Base-by-base conservation (phyloP, 78 protist species). In the Dictyostelium citrinum region DNA sequence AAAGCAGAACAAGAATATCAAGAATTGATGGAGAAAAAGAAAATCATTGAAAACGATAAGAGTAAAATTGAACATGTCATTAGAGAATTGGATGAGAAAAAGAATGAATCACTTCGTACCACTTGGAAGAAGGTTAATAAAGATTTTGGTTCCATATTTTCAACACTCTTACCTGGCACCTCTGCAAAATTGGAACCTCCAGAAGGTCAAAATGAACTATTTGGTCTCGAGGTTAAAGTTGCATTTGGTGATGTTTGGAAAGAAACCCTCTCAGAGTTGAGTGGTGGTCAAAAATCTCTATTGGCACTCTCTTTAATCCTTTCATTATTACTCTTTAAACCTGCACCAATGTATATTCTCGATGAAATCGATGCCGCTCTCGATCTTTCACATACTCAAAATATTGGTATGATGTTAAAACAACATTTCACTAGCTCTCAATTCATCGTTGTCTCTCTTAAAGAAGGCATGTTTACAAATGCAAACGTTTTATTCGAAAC, bases 361-460 rank as follows among this genome's bases (percentile, higher is more conserved):
- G 99, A 99, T 91, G 99, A 99, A 93, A 90, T 99, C 71, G 99
- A 99, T 84, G 99, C 99, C 0, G 99, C 99, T 10, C 97, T 99
- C 9, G 99, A 99, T 64, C 94, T 97, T 46, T 82, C 96, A 8
- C 99, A 99, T 97, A 99, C 99, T 14, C 99, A 97, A 83, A 97
- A 97, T 90, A 97, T 98, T 60, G 99, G 99, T 43, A 29, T 49
- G 14, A 97, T 98, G 98, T 82, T 98, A 9, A 39, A 61, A 45
- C 76, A 64, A 39, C 98, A 96, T 78, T 98, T 98, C 43, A 2
- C 74, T 1, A 29, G 86, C 5, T 85, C 98, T 11, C 99, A 98
- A 96, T 98, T 98, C 75, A 86, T 98, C 45, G 98, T 98, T 20
- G 99, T 98, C 29, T 95, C 98, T 31, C 97, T 98, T 64, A 98